Base-by-base conservation (phyloP, 805 yeast species). In the Alloascoidea africana region DNA sequence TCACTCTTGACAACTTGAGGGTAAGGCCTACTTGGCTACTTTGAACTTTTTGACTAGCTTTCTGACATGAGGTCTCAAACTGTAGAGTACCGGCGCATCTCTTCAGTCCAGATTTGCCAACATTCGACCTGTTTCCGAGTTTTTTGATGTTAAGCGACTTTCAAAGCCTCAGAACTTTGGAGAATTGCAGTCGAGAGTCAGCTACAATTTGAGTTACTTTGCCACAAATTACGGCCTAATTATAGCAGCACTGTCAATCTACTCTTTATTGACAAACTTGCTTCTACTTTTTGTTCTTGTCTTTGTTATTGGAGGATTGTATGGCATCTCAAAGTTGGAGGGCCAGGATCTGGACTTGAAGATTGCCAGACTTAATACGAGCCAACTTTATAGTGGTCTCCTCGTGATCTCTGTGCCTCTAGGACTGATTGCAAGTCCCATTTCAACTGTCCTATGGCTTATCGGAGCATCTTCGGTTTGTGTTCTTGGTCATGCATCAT, bases 361-460 rank as follows among this genome's bases (percentile, higher is more conserved):
- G 16, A 63, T 82, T 42, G 79, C 83, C 37, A 66, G 74, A 40
- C 65, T 84, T 46, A 73, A 82, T 44, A 73, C 84, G 39, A 73
- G 82, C 27, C 91, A 84, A 53, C 65, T 91, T 44, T 91, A 87
- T 65, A 83, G 94, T 17, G 85, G 76, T 6, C 66, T 91, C 48
- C 59, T 84, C 40, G 65, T 85, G 44, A 65, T 89, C 42, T 73
- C 85, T 33, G 63, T 84, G 35, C 94, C 94, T 5, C 66, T 84
- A 46, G 89, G 89, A 16, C 70, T 91, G 50, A 63, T 85, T 44
- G 94, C 96, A 16, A 77, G 89, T 46, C 96, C 97, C 17, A 65
- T 91, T 44, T 71, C 89, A 38, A 82, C 96, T 3, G 56, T 91
- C 56, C 67, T 91, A 65, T 91, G 97, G 97, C 70, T 89, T 47